Conservation (phyloP, 2,329 filamentous ascomycete genomes). For the Pestalotiopsis sp. region DNA sequence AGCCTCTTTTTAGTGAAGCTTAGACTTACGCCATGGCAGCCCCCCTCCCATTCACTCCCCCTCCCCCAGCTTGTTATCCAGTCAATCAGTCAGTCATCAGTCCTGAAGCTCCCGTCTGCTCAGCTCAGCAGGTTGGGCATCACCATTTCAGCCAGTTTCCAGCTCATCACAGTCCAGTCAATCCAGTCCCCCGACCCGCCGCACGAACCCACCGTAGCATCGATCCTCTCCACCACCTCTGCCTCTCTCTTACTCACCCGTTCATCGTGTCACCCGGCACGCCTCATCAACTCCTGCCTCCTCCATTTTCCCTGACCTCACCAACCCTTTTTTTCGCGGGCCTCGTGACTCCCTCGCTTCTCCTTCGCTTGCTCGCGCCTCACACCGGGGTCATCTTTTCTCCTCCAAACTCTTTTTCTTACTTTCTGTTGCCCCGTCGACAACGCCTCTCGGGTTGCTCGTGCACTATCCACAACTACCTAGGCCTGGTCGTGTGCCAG, state of each 20-base stretch:
- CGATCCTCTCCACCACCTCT: not conserved
- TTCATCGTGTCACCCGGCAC: not conserved
- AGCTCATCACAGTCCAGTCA: not conserved
- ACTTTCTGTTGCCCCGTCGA: not conserved
- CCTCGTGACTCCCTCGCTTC: slow-evolving; percentile 3
- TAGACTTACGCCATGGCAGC: not conserved
- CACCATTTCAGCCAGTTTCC: not conserved
- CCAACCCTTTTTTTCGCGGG: not conserved
- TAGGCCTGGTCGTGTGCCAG: not conserved
- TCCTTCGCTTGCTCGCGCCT: slow-evolving; percentile 1
- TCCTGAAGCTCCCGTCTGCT: not conserved
- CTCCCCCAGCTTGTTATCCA: not conserved
- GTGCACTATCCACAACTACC: not conserved
- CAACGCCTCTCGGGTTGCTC: not conserved
- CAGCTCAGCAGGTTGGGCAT: not conserved
- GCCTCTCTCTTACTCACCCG: not conserved
- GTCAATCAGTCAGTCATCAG: too few relatives aligned
- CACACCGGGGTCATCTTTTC: not conserved
- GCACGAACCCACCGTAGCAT: not conserved
- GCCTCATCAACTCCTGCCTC: not conserved
- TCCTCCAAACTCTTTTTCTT: not conserved
- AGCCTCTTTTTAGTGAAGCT: not conserved
- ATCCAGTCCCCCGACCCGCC: not conserved
- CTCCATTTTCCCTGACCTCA: not conserved
- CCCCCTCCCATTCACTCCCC: not conserved